phyloP scores from a whole-genome alignment of 208 protist species.

The Leishmania braziliensis region DNA sequence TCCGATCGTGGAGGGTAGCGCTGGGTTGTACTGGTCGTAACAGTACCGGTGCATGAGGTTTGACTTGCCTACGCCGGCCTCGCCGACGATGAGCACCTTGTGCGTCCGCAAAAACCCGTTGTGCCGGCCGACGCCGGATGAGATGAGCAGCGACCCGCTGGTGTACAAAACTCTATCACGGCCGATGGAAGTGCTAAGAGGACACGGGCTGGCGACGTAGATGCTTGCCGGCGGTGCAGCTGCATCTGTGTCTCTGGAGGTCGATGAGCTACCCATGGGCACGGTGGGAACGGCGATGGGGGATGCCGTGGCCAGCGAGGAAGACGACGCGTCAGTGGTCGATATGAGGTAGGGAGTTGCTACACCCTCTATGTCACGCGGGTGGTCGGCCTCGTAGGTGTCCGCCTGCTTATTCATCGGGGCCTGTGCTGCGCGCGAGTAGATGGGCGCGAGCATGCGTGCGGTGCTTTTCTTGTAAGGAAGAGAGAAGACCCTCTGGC shows the following conservation, averaged over 20 bases:
- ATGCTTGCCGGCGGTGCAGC: background rate
- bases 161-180: background rate
- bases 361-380: background rate
- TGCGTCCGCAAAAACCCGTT: conserved; percentile 84
- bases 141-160: conserved; percentile 11
- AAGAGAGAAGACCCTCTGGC: background rate
- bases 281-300: background rate
- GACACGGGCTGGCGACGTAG: conserved; percentile 25
- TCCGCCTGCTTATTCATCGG: background rate
- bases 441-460: background rate
- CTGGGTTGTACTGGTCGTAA: conserved; percentile 87
- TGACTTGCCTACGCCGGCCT: conserved; percentile 95
- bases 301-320: conserved; percentile 2
- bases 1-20: conserved; percentile 94
- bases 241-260: background rate
- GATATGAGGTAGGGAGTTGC: background rate
- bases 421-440: background rate
- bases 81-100: conserved; percentile 96
- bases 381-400: background rate
- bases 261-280: background rate
- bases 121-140: conserved; percentile 10
- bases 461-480: background rate
- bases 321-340: background rate
- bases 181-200: background rate
- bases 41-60: conserved; percentile 96